Evolutionary conservation across 495 filamentous ascomycete genomes (phyloP), one percentile per base, ranked within the genome.

Genomic region (Aspergillus olivimuriae): DNA sequence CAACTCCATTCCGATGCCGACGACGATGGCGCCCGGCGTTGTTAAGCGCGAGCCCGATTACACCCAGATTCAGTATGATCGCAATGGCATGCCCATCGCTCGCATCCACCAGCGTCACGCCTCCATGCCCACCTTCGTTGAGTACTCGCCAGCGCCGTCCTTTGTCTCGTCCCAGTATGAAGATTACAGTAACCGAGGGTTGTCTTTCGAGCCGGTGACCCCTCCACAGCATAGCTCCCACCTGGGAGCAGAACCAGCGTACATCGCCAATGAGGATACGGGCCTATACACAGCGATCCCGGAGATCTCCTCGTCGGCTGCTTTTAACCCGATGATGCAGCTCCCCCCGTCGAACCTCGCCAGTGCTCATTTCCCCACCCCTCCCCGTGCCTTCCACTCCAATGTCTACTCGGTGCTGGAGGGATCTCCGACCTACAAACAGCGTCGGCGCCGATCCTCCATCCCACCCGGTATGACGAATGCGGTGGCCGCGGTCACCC

Each of bases 351-450:
- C 90, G 1, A 94, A 91, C 59, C 64, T 94, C 44, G 77, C 85
- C 26, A 84, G 75, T 31, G 77, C 81, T 23, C 84, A 87, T 48
- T 95, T 84, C 62, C 75, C 83, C 14, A 63, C 73, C 7, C 74
- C 76, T 21, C 66, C 81, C 21, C 80, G 89, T 28, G 73, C 78
- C 30, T 95, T 83, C 53, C 78, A 79, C 12, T 86, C 82, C 55
- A 92, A 86, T 55, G 82, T 89, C 43, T 98, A 94, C 73, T 91
- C 90, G 11, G 87, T 95, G 34, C 89, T 98, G 53, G 92, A 98
- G 69, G 92, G 92, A 16, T 98, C 92, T 4, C 92, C 92, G 18
- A 95, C 91, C 9, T 98, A 98, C 71, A 98, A 98, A 75, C 94
- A 96, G 70, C 80, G 92, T 46, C 78, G 92, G 56, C 80, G 92